phyloP scores from a whole-genome alignment of 768 basidiomycete genomes.

The Lactifluus piperatus region DNA sequence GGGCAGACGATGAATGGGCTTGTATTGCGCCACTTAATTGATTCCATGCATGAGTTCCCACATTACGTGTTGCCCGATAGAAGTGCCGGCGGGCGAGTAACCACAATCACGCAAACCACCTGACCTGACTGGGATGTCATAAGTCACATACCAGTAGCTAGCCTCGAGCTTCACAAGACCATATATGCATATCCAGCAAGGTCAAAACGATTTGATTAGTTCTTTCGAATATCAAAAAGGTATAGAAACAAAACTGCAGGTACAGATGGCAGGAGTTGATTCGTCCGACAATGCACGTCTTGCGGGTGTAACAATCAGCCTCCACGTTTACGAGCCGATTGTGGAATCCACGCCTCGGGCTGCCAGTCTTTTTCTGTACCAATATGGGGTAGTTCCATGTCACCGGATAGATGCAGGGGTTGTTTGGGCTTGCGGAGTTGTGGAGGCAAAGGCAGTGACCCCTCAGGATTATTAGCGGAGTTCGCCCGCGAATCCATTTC shows the following conservation, averaged over 20 bases:
- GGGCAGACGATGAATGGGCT: not conserved
- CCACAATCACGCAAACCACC: not conserved
- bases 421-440: not conserved
- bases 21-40: not conserved
- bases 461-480: not conserved
- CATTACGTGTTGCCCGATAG: not conserved
- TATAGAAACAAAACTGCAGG: not conserved
- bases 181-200: not conserved
- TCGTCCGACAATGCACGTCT: not conserved
- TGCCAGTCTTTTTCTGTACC: constrained; percentile 17
- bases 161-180: not conserved
- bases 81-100: not conserved
- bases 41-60: not conserved
- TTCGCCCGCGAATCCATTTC: not conserved
- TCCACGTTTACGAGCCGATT: not conserved
- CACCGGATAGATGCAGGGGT: not conserved
- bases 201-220: not conserved
- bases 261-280: not conserved
- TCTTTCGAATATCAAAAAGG: not conserved
- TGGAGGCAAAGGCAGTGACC: not conserved
- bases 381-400: not conserved
- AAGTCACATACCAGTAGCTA: not conserved
- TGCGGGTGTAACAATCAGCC: not conserved
- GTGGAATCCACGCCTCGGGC: constrained; percentile 17
- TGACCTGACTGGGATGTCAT: not conserved